Base-by-base conservation (phyloP, 148 eudicot genomes). In the Rheum nobile region DNA sequence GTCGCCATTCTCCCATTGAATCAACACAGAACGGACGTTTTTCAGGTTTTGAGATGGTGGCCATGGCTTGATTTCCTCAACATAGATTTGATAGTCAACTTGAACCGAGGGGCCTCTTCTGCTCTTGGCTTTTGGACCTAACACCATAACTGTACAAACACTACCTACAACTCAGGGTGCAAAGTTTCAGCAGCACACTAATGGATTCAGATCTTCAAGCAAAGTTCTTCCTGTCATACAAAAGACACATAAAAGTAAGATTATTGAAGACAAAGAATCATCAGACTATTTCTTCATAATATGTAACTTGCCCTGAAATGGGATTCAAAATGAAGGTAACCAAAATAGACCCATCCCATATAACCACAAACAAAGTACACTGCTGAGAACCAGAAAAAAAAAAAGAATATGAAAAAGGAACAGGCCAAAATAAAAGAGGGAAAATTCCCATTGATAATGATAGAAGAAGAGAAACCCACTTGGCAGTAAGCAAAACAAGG, bases 21-120 rank as follows among this genome's bases (percentile, higher is more conserved):
- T 81, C 71, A 90, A 75, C 35, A 87, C 91, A 1, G 96, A 84
- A 21, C 96, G 92, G 13, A 90, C 82, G n/a, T 75, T 74, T 74
- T 87, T 90, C 65, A 91, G 67, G 22, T 91, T 90, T 72, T 90
- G 93, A 48, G 97, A 91, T 31, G 99, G 97, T 14, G 99, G 97
- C 99, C 99, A 95, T 47, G 99, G 99, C 79, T 92, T 95, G 47
- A 95, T 88, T 76, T 91, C 99, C 73, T 88, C 84, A 77, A 95
- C 75, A 74, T 84, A 85, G 47, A 95, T 79, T 21, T 77, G 57
- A 75, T 86, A 91, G 34, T 91, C 96, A 39, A 85, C 82, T 35
- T 92, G 93, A 31, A 84, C 80, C n/a, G 88, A 82, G 28, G 90
- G 86, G 73, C 86, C 85, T 76, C 83, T 90, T 82, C 91, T 81